phyloP scores from a whole-genome alignment of 371 early-diverging fungal species.

The Pancytospora philotis region DNA sequence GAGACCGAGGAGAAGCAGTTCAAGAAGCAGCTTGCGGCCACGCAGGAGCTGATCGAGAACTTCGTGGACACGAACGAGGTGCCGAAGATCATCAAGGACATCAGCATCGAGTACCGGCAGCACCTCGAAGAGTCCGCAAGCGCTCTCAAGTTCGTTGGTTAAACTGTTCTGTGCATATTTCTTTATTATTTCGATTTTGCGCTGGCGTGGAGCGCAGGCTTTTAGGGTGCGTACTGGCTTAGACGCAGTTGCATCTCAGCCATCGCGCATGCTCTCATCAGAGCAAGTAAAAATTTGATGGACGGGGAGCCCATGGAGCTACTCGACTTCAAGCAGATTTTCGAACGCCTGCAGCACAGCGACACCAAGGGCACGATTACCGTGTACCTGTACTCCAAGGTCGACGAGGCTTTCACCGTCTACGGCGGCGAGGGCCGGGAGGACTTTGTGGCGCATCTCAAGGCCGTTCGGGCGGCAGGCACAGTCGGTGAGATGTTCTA shows the following conservation, averaged over 20 bases:
- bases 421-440: neutral
- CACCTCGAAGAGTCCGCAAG: slow-evolving; percentile 30
- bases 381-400: neutral
- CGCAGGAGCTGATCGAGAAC: slow-evolving; percentile 31
- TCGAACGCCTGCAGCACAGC: neutral
- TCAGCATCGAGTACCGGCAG: slow-evolving; percentile 24
- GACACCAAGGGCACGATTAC: neutral
- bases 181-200: no score
- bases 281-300: no score
- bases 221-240: no score
- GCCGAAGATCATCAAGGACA: slow-evolving; percentile 24
- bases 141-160: slow-evolving; percentile 34
- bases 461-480: slow-evolving; percentile 7
- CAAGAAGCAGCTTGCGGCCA: neutral
- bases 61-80: slow-evolving; percentile 44
- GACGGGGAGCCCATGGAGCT: slow-evolving; percentile 6
- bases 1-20: slow-evolving; percentile 16
- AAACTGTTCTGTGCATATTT: neutral
- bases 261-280: no score
- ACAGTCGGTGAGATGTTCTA: slow-evolving; percentile 10
- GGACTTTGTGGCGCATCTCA: neutral
- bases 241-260: no score
- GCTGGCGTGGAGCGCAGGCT: no score
- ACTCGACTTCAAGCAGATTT: neutral
- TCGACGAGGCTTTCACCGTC: neutral